These are phyloP conservation scores for Dothiorella sarmentorum DNA, from an alignment of 2,329 filamentous ascomycete species.

Conservation along the genomic window DNA sequence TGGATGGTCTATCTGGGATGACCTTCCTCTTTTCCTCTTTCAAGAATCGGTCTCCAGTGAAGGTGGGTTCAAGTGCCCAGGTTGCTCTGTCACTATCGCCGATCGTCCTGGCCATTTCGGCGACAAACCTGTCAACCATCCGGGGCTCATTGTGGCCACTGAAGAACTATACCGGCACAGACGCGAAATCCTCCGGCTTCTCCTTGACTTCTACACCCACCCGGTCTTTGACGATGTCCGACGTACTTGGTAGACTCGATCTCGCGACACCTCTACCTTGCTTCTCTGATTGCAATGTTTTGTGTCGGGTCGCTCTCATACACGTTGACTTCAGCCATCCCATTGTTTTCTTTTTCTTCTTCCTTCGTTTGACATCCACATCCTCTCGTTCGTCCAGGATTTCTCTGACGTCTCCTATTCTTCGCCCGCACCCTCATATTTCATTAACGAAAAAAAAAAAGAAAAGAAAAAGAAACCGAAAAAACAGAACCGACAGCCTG, in stretches of 20 bases:
- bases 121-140: too few species aligned
- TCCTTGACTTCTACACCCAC: background rate
- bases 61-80: background rate
- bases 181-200: background rate
- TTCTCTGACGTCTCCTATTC: too few species aligned
- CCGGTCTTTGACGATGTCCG: background rate
- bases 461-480: background rate
- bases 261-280: background rate
- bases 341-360: too few species aligned
- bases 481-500: too few species aligned
- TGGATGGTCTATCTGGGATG: background rate
- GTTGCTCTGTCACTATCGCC: background rate
- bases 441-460: too few species aligned
- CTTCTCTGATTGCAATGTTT: too few species aligned
- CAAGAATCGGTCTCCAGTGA: background rate
- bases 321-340: too few species aligned
- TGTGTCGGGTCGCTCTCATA: too few species aligned
- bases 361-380: too few species aligned
- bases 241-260: background rate
- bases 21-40: background rate
- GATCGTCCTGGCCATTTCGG: background rate
- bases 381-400: too few species aligned
- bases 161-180: background rate
- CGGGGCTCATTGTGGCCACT: background rate
- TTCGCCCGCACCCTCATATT: too few species aligned